Evolutionary conservation across 1,284 basidiomycete genomes (phyloP).

Genomic region (Anthracocystis walkeri): DNA sequence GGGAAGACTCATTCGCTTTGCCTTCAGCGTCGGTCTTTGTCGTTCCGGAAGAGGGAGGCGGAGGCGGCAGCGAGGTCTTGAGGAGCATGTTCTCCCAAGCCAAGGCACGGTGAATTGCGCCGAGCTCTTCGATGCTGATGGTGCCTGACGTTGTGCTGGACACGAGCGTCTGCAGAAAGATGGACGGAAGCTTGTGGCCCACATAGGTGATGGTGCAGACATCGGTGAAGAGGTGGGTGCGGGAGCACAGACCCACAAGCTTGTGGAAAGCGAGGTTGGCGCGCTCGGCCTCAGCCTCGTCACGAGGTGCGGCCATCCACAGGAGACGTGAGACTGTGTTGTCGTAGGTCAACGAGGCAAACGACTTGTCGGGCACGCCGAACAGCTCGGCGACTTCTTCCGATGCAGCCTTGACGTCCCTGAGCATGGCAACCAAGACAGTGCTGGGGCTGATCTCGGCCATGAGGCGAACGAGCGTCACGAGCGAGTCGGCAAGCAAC

Average conservation of each 20-base stretch:
- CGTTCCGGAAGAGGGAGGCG: constrained; percentile 11
- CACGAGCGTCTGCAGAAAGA: constrained; percentile 75
- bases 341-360: constrained; percentile 39
- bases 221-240: constrained; percentile 86
- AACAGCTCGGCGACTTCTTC: constrained; percentile 80
- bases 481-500: constrained; percentile 82
- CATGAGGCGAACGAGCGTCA: constrained; percentile 88
- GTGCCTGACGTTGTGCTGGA: constrained; percentile 72
- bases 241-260: constrained; percentile 82
- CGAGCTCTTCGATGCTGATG: constrained; percentile 79
- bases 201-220: constrained; percentile 85
- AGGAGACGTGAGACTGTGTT: constrained; percentile 42
- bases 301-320: constrained; percentile 36
- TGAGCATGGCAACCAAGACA: constrained; percentile 79
- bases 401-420: constrained; percentile 80
- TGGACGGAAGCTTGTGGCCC: constrained; percentile 81
- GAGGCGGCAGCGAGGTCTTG: constrained; percentile 71
- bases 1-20: constrained; percentile 19
- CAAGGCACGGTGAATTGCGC: constrained; percentile 83
- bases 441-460: constrained; percentile 85
- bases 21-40: constrained; percentile 19
- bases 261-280: constrained; percentile 80
- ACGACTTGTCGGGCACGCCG: constrained; percentile 62
- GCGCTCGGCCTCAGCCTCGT: constrained; percentile 70
- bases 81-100: constrained; percentile 88